Evolutionary conservation across 2,329 filamentous ascomycete genomes (phyloP).

Genomic region (Rugonectria rugulosa): DNA sequence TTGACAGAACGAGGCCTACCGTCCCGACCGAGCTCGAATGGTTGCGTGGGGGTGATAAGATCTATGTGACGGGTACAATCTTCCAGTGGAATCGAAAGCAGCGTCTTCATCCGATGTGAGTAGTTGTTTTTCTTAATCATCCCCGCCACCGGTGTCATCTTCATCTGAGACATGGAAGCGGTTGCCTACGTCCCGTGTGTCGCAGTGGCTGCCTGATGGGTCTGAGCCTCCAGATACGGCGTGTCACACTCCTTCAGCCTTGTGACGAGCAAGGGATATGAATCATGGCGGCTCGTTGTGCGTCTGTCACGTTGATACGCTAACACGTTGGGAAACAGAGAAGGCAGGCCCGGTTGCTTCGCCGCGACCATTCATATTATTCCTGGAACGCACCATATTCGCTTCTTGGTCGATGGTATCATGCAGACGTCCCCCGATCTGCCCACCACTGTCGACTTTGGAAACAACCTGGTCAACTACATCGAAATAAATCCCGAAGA

Average conservation of each 20-base stretch:
- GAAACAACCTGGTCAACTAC: conserved; percentile 98
- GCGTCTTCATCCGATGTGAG: conserved; percentile 84
- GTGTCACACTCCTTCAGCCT: conserved; percentile 28
- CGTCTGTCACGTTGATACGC: conserved; percentile 24
- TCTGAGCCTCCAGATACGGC: conserved; percentile 28
- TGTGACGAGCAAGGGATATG: background rate
- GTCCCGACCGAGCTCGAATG: conserved; percentile 89
- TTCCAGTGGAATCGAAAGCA: conserved; percentile 98
- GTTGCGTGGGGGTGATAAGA: conserved; percentile 82
- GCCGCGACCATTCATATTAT: conserved; percentile 82
- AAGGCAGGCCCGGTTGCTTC: conserved; percentile 69
- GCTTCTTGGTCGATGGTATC: conserved; percentile 92
- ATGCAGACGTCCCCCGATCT: conserved; percentile 89
- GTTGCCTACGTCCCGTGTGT: conserved; percentile 36
- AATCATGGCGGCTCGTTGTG: conserved; percentile 1
- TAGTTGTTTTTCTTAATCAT: conserved; percentile 35
- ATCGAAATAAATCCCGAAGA: conserved; percentile 89
- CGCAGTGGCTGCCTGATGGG: conserved; percentile 31
- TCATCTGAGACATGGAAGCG: conserved; percentile 33
- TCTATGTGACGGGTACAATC: conserved; percentile 97
- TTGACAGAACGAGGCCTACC: conserved; percentile 77
- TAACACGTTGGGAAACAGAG: conserved; percentile 45
- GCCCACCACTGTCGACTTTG: conserved; percentile 96
- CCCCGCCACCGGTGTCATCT: conserved; percentile 7
- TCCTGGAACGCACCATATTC: conserved; percentile 94